These are phyloP conservation scores for Calonectria ilicicola DNA, from an alignment of 2,329 filamentous ascomycete genomes.

Conservation along the genomic window DNA sequence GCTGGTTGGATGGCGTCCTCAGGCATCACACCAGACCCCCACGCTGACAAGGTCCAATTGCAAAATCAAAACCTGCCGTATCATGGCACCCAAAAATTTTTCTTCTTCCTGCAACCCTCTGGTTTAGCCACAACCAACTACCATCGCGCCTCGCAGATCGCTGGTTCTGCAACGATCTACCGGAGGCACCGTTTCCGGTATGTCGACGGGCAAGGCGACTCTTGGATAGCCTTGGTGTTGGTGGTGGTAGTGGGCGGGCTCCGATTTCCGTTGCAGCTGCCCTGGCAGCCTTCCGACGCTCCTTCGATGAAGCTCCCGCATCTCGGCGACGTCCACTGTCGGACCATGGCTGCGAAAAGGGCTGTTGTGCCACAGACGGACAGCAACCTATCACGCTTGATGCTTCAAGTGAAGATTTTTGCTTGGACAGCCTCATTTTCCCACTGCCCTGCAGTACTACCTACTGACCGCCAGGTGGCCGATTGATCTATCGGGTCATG, in stretches of 20 bases:
- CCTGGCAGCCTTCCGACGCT: background rate
- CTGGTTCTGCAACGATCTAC: conserved; percentile 16
- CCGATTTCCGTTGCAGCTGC: background rate
- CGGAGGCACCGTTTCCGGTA: conserved; percentile 16
- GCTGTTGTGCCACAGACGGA: conserved; percentile 1
- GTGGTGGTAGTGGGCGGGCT: background rate
- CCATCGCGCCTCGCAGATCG: conserved; percentile 34
- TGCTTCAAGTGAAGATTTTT: conserved; percentile 17
- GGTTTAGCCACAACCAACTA: conserved; percentile 33
- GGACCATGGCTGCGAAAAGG: background rate
- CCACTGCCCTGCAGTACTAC: background rate
- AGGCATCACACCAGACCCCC: conserved; percentile 35
- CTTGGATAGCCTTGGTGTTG: background rate
- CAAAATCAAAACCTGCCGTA: conserved; percentile 45
- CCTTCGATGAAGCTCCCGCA: conserved; percentile 1
- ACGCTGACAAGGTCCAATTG: conserved; percentile 44
- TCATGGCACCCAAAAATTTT: conserved; percentile 30
- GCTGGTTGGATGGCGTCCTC: conserved; percentile 16
- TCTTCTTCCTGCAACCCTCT: conserved; percentile 39
- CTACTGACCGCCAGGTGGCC: background rate
- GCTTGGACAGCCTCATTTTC: background rate
- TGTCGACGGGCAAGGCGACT: background rate
- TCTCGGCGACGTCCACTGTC: conserved; percentile 11
- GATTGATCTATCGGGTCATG: conserved; percentile 3
- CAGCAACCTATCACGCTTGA: background rate